Percentiles rank a stretch among this genome's conserved stretches.
Conservation (phyloP, 441 rosid genomes). For the Populus hybrid region DNA sequence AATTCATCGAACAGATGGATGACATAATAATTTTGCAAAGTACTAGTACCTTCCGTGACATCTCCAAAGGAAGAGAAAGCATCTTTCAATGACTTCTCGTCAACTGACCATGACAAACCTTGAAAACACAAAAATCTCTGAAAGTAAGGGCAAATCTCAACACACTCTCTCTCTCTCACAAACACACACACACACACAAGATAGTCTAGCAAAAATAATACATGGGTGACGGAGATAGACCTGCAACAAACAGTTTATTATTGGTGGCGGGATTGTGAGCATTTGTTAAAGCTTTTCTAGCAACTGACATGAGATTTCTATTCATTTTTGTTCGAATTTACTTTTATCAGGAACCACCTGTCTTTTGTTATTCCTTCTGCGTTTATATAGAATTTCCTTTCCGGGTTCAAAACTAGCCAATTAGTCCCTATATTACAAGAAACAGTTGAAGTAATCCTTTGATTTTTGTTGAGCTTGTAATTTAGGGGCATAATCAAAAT, state of each 20-base stretch:
- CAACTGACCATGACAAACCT: constrained; percentile 86
- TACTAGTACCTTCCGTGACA: constrained; percentile 51
- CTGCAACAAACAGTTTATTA: constrained; percentile 47
- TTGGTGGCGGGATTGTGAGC: constrained; percentile 22
- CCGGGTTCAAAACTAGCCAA: neutral
- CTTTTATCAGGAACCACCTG: neutral
- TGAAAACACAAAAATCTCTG: constrained; percentile 10
- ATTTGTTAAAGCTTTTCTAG: constrained; percentile 23
- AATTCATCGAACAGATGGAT: constrained; percentile 55
- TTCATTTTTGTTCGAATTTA: constrained; percentile 12
- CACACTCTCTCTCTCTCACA: neutral
- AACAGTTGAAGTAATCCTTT: too few relatives aligned
- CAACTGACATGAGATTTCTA: constrained; percentile 18
- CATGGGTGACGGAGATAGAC: constrained; percentile 15
- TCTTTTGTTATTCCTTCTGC: neutral
- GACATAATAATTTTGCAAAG: neutral
- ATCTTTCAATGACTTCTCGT: constrained; percentile 70
- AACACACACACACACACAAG: neutral
- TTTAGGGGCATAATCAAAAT: too few relatives aligned
- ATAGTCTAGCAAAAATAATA: neutral
- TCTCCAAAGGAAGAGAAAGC: constrained; percentile 78
- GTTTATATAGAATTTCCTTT: neutral
- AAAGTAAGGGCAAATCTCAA: neutral
- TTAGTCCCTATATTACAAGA: neutral
- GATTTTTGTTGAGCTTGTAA: too few relatives aligned